Conservation (phyloP, 805 yeast species). For the Candida odintsovae region DNA sequence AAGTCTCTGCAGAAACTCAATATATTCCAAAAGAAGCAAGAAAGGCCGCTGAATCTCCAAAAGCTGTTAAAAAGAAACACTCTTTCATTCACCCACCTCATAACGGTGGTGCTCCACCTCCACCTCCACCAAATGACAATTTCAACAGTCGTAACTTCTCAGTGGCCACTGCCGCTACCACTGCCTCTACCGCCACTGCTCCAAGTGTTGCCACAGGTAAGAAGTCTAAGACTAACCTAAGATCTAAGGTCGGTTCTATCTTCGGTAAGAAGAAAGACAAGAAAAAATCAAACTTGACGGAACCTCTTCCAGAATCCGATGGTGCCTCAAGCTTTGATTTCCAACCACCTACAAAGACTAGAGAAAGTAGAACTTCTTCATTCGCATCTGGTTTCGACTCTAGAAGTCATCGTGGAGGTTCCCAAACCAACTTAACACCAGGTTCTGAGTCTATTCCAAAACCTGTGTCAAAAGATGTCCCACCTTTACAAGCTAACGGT, state of each 20-base stretch:
- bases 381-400: slow-evolving; percentile 8
- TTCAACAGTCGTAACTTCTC: slow-evolving; percentile 12
- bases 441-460: slow-evolving; percentile 3
- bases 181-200: slow-evolving; percentile 6
- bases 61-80: slow-evolving; percentile 1
- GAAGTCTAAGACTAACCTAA: slow-evolving; percentile 37
- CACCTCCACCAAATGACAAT: slow-evolving; percentile 1
- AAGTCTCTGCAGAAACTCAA: slow-evolving; percentile 27
- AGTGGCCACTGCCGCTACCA: slow-evolving; percentile 17
- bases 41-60: slow-evolving; percentile 24
- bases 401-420: neutral
- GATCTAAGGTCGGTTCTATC: slow-evolving; percentile 71
- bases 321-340: slow-evolving; percentile 18
- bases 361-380: slow-evolving; percentile 19
- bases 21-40: slow-evolving; percentile 23
- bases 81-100: neutral
- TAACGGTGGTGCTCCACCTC: neutral
- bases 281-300: slow-evolving; percentile 15
- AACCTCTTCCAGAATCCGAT: slow-evolving; percentile 21
- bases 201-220: slow-evolving; percentile 12
- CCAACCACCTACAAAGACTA: slow-evolving; percentile 5
- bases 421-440: neutral
- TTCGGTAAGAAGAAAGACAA: slow-evolving; percentile 55
- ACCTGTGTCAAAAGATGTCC: slow-evolving; percentile 8
- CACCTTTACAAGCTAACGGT: neutral